Base-by-base conservation (phyloP, 2,329 filamentous ascomycete species). In the Pseudopyricularia javanii region DNA sequence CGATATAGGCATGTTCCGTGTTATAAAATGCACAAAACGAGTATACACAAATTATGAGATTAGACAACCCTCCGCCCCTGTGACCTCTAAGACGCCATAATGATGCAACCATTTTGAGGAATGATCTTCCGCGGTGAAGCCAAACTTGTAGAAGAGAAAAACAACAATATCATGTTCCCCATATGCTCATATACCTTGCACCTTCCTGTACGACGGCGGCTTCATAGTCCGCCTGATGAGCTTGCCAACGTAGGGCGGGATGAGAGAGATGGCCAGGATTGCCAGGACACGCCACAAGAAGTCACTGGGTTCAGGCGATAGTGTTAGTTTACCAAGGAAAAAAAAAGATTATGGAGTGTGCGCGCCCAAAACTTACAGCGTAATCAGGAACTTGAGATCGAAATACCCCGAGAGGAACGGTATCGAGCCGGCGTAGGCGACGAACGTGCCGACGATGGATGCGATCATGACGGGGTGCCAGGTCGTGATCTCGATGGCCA, bases 401-500 rank as follows among this genome's bases (percentile, higher is more conserved):
- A 93, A 96, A 66, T 97, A 97, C n/a, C 77, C 76, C 3, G 85
- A 86, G 22, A 98, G 68, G 61, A 96, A 95, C 2, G 93, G 93
- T 20, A 97, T 74, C 37, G 82, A 89, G 3, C 82, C 88, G 26
- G 91, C 74, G 62, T 88, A 98, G n/a, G 91, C 66, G 28, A 85
- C 66, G 47, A 87, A 84, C 0, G 93, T 98, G 14, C 88, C 91
- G 6, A 95, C 63, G 56, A 97, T 86, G 59, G 79, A 85, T 51
- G 88, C 71, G 53, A 95, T 84, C 91, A 97, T 97, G 56, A 91
- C 76, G 37, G 86, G 86, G 67, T 97, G 93, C 93, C 93, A 98
- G 0, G 93, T 98, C 3, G 89, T 95, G 60, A 98, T 88, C 65
- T 95, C 88, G 55, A 95, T 88, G 3, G 91, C 91, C 2, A 97